These are phyloP conservation scores for Globisporangium yorkense DNA, from an alignment of 352 stramenopile genomes.

Conservation along the genomic window DNA sequence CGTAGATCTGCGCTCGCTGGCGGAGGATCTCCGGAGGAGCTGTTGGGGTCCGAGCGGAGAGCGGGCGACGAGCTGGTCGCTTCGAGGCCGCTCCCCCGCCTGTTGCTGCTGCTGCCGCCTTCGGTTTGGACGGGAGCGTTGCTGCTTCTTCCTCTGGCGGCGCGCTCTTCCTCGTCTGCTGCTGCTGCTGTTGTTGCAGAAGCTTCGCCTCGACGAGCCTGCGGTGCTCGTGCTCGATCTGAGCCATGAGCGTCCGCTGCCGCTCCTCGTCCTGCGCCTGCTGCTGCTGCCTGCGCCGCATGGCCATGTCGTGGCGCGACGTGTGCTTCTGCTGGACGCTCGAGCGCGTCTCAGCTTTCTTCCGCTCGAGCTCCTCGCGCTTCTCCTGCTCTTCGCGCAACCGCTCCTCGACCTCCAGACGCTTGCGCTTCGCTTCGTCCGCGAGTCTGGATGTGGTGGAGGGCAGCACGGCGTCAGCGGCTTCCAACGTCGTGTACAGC, in stretches of 20 bases:
- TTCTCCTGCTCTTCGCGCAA: constrained; percentile 14
- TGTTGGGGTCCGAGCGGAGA: constrained; percentile 22
- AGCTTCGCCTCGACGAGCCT: constrained; percentile 20
- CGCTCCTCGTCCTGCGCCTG: constrained; percentile 17
- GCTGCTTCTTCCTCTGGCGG: constrained; percentile 3
- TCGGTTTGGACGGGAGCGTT: constrained; percentile 3
- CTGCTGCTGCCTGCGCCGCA: constrained; percentile 10
- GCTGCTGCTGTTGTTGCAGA: constrained; percentile 11
- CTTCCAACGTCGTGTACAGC: neutral
- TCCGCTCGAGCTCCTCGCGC: constrained; percentile 18
- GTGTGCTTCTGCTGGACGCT: constrained; percentile 12
- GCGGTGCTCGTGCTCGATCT: constrained; percentile 11
- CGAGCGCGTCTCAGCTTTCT: constrained; percentile 15
- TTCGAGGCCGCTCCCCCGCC: neutral
- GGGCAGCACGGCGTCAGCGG: neutral
- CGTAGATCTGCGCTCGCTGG: constrained; percentile 44
- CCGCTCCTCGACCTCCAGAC: constrained; percentile 9
- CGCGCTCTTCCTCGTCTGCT: constrained; percentile 3
- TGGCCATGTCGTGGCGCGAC: constrained; percentile 4
- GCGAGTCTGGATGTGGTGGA: neutral
- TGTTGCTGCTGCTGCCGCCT: neutral
- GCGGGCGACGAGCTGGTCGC: constrained; percentile 11
- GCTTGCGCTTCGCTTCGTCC: constrained; percentile 11
- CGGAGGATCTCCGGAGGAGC: constrained; percentile 26
- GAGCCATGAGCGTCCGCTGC: constrained; percentile 13